Evolutionary conservation across 257 asterid species (phyloP), one percentile per base, ranked within the genome.

Genomic region (Datura wrightii): DNA sequence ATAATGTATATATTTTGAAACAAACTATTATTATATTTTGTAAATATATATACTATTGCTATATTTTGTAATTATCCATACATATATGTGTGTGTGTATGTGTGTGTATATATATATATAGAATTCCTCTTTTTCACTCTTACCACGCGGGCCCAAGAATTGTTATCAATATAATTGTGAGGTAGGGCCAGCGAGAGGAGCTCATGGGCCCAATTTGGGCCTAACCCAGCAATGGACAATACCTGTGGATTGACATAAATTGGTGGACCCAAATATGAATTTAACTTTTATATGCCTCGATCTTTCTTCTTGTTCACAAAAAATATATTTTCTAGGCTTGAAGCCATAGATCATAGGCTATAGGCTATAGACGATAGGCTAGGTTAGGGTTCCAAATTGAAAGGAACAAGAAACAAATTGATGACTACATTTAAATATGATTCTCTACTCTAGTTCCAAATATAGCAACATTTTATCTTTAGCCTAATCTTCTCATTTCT

Each of bases 321-420:
- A 66, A 72, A 7, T 74, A 24, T 50, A 76, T 50, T 76, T 52
- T 48, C 36, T 36, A 72, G 82, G 80, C 16, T 55, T 58, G 44
- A 48, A 62, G 82, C 55, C n/a, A 50, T 11, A n/a, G 85, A 58
- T 58, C 48, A 16, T 82, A 16, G 67, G 42, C 44, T 37, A 19
- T 82, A 16, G 55, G 16, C 66, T 37, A 31, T 53, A 11, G 60
- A 5, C 16, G 10, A 34, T 41, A 58, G 52, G 46, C 18, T 83
- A 83, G 76, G 42, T 18, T 54, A 63, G 24, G 34, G 18, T 54
- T 86, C 82, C 86, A 16, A 79, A 31, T 8, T 56, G 39, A 55
- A 67, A 78, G 88, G 86, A 86, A 79, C 84, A 56, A 41, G 59
- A 18, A 53, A 83, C 60, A 55, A 55, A 24, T 39, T 41, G 36